Conservation (phyloP, 2,329 filamentous ascomycete genomes). For the Penicillium concentricum region DNA sequence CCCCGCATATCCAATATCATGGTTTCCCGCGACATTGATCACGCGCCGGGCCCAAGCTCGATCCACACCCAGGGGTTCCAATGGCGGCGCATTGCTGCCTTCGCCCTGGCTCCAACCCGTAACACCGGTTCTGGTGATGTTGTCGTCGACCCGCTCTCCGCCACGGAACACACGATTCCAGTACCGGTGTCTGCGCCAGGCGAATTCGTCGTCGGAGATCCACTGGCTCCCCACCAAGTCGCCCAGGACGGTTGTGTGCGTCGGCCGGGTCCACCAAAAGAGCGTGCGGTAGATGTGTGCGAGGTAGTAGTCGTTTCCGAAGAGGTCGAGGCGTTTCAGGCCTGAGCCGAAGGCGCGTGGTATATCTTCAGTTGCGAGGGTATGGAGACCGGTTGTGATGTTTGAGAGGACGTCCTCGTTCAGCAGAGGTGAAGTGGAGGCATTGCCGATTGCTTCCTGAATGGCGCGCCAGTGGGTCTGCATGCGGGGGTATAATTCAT, state of each 20-base stretch:
- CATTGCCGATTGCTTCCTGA: conserved; percentile 12
- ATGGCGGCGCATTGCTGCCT: conserved; percentile 17
- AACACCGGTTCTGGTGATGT: conserved; percentile 36
- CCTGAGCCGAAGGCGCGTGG: conserved; percentile 64
- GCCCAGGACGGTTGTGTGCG: conserved; percentile 83
- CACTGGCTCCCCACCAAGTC: conserved; percentile 94
- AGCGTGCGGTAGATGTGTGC: conserved; percentile 86
- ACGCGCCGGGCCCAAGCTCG: conserved; percentile 69
- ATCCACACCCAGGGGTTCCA: conserved; percentile 37
- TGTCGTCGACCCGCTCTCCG: conserved; percentile 59
- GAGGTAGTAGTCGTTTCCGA: conserved; percentile 93
- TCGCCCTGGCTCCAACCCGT: conserved; percentile 42
- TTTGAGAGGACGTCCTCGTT: conserved; percentile 22
- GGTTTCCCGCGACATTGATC: conserved; percentile 91
- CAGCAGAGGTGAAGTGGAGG: conserved; percentile 14
- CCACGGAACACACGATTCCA: conserved; percentile 79
- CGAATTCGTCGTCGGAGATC: conserved; percentile 84
- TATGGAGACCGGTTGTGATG: conserved; percentile 22
- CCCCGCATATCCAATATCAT: conserved; percentile 94
- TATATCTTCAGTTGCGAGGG: conserved; percentile 64
- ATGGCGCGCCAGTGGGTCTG: conserved; percentile 34
- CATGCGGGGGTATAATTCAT: conserved; percentile 45
- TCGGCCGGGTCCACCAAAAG: conserved; percentile 79
- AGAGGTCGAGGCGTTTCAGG: conserved; percentile 80
- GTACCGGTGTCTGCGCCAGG: conserved; percentile 67